These are phyloP conservation scores for Tylopilus vinaceipallidus DNA, from an alignment of 768 basidiomycete genomes.

Conservation along the genomic window DNA sequence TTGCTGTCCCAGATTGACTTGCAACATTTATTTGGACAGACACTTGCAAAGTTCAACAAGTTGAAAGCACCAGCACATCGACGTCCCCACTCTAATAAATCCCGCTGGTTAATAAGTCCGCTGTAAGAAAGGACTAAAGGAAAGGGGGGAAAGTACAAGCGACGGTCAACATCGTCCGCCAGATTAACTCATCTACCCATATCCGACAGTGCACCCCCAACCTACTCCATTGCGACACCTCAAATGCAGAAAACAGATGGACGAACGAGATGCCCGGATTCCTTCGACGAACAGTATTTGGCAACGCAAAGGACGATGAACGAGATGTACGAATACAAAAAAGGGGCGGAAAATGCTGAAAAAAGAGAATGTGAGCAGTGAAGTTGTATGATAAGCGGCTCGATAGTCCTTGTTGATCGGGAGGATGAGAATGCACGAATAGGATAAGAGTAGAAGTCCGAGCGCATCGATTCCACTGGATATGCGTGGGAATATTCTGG, in stretches of 20 bases:
- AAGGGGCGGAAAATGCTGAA: conserved; percentile 12
- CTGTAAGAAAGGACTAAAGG: conserved; percentile 7
- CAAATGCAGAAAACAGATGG: conserved; percentile 1
- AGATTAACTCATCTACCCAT: background rate
- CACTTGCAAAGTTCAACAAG: no score
- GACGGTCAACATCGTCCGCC: conserved; percentile 16
- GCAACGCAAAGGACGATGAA: conserved; percentile 9
- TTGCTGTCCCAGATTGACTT: no score
- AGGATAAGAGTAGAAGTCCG: conserved; percentile 25
- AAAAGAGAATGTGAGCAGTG: conserved; percentile 28
- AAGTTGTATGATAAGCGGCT: conserved; percentile 31
- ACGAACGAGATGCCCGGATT: conserved; percentile 3
- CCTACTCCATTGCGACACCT: background rate
- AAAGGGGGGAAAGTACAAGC: conserved; percentile 20
- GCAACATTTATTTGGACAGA: no score
- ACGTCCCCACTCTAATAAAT: conserved; percentile 9
- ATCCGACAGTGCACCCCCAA: background rate
- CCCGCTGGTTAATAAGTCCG: conserved; percentile 18
- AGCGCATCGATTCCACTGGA: conserved; percentile 16
- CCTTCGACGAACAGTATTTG: background rate
- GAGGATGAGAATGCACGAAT: conserved; percentile 19
- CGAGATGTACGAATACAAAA: conserved; percentile 14
- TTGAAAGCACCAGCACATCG: background rate
- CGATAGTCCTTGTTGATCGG: conserved; percentile 23
- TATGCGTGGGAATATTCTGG: conserved; percentile 25